phyloP scores from a whole-genome alignment of 2,329 filamentous ascomycete species.

The Tolypocladium endophyticum region DNA sequence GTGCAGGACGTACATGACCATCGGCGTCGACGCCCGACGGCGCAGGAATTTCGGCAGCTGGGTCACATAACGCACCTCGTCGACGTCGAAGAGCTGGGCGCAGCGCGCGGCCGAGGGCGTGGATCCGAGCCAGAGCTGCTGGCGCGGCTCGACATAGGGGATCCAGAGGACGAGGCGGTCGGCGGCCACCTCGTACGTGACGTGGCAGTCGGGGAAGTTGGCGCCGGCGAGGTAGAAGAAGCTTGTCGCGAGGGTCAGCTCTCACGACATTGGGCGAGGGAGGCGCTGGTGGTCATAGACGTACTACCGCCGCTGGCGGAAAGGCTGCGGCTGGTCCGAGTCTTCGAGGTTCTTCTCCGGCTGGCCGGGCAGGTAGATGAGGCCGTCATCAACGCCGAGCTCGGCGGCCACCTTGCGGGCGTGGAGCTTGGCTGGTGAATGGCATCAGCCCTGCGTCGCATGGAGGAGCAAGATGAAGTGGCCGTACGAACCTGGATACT shows the following conservation, averaged over 20 bases:
- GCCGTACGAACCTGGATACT: constrained; percentile 25
- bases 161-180: constrained; percentile 65
- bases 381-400: constrained; percentile 35
- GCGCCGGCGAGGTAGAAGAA: constrained; percentile 49
- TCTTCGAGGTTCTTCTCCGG: constrained; percentile 41
- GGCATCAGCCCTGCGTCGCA: neutral
- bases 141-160: constrained; percentile 52
- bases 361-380: constrained; percentile 47
- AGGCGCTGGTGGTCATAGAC: constrained; percentile 9
- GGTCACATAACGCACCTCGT: constrained; percentile 53
- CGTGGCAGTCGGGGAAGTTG: constrained; percentile 41
- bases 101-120: constrained; percentile 52
- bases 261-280: neutral
- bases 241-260: constrained; percentile 18
- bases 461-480: neutral
- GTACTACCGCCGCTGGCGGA: constrained; percentile 50
- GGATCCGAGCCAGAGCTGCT: constrained; percentile 53
- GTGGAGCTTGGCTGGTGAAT: constrained; percentile 40
- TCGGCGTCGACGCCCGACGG: constrained; percentile 26
- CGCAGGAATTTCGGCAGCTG: constrained; percentile 39
- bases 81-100: constrained; percentile 53
- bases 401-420: constrained; percentile 44
- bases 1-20: constrained; percentile 35
- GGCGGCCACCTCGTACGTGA: constrained; percentile 45
- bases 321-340: constrained; percentile 45